Conservation (phyloP, 2,329 filamentous ascomycete genomes). For the Paecilomyces niveus region DNA sequence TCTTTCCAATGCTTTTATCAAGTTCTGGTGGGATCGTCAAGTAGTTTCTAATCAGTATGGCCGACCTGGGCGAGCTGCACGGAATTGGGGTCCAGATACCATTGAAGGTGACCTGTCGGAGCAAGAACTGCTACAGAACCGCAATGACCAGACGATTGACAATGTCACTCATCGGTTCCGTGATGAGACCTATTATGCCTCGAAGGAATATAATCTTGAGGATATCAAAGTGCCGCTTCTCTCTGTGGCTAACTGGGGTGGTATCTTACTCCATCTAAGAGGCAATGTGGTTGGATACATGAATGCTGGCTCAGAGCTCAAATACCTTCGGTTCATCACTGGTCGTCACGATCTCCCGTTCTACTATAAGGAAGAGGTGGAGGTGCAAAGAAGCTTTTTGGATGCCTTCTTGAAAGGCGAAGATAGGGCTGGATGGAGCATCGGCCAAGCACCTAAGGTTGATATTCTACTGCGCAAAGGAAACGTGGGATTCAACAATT, state of each 20-base stretch:
- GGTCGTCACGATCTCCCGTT: slow-evolving; percentile 67
- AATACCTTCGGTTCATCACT: slow-evolving; percentile 63
- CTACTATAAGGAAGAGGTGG: slow-evolving; percentile 63
- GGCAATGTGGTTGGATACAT: slow-evolving; percentile 65
- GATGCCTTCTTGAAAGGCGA: slow-evolving; percentile 65
- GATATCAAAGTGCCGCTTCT: slow-evolving; percentile 63
- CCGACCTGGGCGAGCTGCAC: slow-evolving; percentile 40
- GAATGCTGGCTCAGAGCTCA: slow-evolving; percentile 59
- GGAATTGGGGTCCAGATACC: slow-evolving; percentile 47
- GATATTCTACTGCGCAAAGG: too few species aligned
- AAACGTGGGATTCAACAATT: too few species aligned
- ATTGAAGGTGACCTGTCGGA: slow-evolving; percentile 33
- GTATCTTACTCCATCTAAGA: slow-evolving; percentile 60
- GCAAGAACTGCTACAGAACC: slow-evolving; percentile 29
- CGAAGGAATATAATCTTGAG: slow-evolving; percentile 56
- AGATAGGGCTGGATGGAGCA: too few species aligned
- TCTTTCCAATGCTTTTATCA: slow-evolving; percentile 51
- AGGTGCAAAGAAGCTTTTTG: slow-evolving; percentile 60
- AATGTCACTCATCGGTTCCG: slow-evolving; percentile 49
- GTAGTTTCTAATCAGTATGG: slow-evolving; percentile 65
- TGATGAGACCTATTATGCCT: slow-evolving; percentile 58
- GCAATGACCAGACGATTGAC: slow-evolving; percentile 37
- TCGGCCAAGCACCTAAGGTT: too few species aligned
- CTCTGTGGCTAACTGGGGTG: slow-evolving; percentile 64
- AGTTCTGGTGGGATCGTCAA: slow-evolving; percentile 62